A percentile compares a stretch with the other conserved stretches of the same genome.
Evolutionary conservation across 2,329 filamentous ascomycete species (phyloP).

Genomic region (Aspergillus latus): DNA sequence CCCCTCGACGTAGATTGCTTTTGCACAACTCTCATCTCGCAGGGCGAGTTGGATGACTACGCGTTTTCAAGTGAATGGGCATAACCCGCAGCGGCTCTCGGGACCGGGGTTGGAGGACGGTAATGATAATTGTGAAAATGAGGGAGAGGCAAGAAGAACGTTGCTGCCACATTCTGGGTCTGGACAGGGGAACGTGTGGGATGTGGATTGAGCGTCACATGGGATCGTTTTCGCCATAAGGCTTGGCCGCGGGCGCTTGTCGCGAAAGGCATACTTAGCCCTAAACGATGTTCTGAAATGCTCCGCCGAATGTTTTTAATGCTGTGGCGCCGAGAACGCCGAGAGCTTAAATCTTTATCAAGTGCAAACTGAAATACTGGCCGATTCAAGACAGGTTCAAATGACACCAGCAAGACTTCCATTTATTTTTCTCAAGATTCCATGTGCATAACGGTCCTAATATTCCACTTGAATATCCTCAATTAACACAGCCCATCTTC

Average conservation of each 20-base stretch:
- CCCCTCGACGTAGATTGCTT: conserved; percentile 2
- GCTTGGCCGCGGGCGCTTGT: neutral
- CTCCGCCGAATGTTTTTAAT: no score
- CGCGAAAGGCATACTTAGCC: neutral
- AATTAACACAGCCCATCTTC: no score
- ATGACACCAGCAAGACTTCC: no score
- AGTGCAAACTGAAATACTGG: no score
- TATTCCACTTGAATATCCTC: no score
- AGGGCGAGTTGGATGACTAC: conserved; percentile 16
- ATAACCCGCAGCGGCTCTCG: conserved; percentile 14
- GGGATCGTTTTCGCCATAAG: neutral
- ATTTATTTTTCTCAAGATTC: no score
- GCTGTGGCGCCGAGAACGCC: no score
- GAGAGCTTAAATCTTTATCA: no score
- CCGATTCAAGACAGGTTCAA: no score
- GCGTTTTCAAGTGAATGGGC: neutral
- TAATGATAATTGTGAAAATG: neutral
- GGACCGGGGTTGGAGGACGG: conserved; percentile 11
- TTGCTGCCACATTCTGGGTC: conserved; percentile 6
- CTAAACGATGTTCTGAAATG: neutral
- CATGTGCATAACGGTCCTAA: no score
- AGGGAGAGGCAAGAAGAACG: neutral
- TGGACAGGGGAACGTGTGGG: conserved; percentile 10
- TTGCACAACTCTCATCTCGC: neutral
- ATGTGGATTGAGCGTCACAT: conserved; percentile 2